Base-by-base conservation (phyloP, 1,139 yeast genomes). In the Keqinozyma sinolaborantium region DNA sequence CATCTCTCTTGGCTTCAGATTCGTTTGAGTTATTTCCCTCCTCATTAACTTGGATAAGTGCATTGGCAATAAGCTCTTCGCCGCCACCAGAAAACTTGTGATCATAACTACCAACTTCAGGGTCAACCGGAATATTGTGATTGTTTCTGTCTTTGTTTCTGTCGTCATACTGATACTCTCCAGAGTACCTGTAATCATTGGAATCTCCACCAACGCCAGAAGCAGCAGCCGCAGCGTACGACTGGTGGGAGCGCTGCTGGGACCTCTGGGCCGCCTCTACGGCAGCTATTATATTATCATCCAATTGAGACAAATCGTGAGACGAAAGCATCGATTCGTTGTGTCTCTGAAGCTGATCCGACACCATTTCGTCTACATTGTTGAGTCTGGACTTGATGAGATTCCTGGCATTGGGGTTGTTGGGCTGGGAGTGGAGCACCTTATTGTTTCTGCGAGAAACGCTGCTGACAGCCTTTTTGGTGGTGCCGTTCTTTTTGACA, bases 21-120 rank as follows among this genome's bases (percentile, higher is more conserved):
- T 30, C 32, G 23, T 28, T 30, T 28, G 26, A 21, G 20, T 24
- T 25, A 24, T 32, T 26, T 26, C 28, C 24, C 11, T 53, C 70
- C 34, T 68, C 79, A 45, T 73, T 76, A 1, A 83, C 82, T 41
- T 77, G 81, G 29, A 79, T 77, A 44, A 79, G 58, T 0, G 83
- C 85, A 29, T 83, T 58, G 0, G 85, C 85, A 41, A 79, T 79
- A 33, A 78, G 83, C 23, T 78, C 73, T 41, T 78, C 84, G 30
- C 72, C 77, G 2, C 75, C 70, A 18, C 45, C 42, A 18, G 47
- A 50, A 25, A 60, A 64, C 7, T 53, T 64, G 36, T 72, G 76
- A 31, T 67, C 77, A 45, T 71, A 77, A 1, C 70, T 79, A 26
- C 70, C 60, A 2, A 78, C 81, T 36, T 73, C 78, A 1, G 83